A percentile compares a stretch with the other conserved stretches of the same genome.
These are phyloP conservation scores for Corylus heterophylla DNA, from an alignment of 306 rosid species.

Conservation along the genomic window DNA sequence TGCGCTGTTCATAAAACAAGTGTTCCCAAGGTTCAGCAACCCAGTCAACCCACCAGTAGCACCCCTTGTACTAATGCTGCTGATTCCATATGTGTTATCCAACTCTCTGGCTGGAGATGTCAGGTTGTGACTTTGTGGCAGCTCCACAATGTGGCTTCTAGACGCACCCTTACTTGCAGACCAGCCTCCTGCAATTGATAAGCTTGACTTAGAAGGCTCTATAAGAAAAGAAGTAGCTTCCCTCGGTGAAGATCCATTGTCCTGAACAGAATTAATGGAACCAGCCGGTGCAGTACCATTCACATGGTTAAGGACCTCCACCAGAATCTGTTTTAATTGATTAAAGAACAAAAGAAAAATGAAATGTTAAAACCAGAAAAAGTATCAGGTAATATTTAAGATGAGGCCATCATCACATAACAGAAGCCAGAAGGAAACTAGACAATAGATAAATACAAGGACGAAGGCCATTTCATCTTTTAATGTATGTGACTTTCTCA, in stretches of 20 bases:
- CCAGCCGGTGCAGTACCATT: constrained; percentile 45
- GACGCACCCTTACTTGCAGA: constrained; percentile 77
- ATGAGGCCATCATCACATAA: constrained; percentile 10
- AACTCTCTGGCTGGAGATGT: constrained; percentile 65
- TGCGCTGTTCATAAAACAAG: constrained; percentile 99
- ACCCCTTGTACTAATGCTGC: constrained; percentile 89
- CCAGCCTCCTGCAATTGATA: constrained; percentile 82
- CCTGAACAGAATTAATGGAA: constrained; percentile 54
- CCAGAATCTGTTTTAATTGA: constrained; percentile 69
- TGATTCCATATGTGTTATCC: constrained; percentile 57
- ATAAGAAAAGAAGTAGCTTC: constrained; percentile 67
- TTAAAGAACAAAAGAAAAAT: constrained; percentile 37
- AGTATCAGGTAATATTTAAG: constrained; percentile 27
- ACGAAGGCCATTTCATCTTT: neutral
- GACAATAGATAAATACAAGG: neutral
- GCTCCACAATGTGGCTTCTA: constrained; percentile 58
- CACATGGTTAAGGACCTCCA: constrained; percentile 74
- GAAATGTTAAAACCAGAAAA: constrained; percentile 28
- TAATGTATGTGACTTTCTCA: neutral
- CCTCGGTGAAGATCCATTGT: constrained; percentile 76
- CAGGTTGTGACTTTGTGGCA: constrained; percentile 53
- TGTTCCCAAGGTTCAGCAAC: constrained; percentile 92
- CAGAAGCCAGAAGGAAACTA: neutral
- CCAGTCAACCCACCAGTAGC: constrained; percentile 90
- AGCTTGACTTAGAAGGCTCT: constrained; percentile 79